phyloP scores from a whole-genome alignment of 352 stramenopile species.

The Phytopythium montanum region DNA sequence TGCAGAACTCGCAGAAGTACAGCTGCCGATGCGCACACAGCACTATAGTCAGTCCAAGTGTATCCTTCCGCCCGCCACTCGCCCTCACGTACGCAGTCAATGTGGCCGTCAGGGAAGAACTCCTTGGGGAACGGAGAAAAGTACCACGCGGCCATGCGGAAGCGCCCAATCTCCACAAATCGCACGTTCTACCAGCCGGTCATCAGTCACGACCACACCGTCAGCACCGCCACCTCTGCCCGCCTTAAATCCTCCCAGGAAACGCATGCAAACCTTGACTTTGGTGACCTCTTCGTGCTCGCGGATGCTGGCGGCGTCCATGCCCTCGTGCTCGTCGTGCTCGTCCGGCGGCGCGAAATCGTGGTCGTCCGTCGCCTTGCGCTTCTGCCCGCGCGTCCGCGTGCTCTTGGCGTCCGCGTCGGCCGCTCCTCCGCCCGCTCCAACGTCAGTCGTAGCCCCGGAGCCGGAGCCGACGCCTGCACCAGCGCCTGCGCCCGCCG shows the following conservation, averaged over 20 bases:
- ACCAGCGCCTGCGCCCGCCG: slow-evolving; percentile 8
- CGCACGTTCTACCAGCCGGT: slow-evolving; percentile 90
- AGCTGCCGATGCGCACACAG: slow-evolving; percentile 32
- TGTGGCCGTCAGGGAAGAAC: slow-evolving; percentile 82
- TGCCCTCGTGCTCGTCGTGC: slow-evolving; percentile 97
- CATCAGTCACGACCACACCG: slow-evolving; percentile 1
- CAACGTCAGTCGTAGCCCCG: too few species aligned
- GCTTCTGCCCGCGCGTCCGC: slow-evolving; percentile 69
- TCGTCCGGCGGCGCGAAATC: slow-evolving; percentile 87
- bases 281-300: slow-evolving; percentile 99
- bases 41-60: background rate
- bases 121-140: slow-evolving; percentile 98
- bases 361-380: slow-evolving; percentile 62
- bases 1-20: slow-evolving; percentile 89
- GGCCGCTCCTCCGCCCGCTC: background rate
- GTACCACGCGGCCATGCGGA: slow-evolving; percentile 96
- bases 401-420: slow-evolving; percentile 25
- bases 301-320: slow-evolving; percentile 95
- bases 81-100: slow-evolving; percentile 63
- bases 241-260: background rate
- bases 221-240: background rate
- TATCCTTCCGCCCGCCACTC: background rate
- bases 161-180: slow-evolving; percentile 92
- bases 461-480: too few species aligned
- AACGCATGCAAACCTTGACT: slow-evolving; percentile 69